A percentile compares a stretch with the other conserved stretches of the same genome.
Evolutionary conservation across 148 eudicot species (phyloP).

Genomic region (Silene latifolia): DNA sequence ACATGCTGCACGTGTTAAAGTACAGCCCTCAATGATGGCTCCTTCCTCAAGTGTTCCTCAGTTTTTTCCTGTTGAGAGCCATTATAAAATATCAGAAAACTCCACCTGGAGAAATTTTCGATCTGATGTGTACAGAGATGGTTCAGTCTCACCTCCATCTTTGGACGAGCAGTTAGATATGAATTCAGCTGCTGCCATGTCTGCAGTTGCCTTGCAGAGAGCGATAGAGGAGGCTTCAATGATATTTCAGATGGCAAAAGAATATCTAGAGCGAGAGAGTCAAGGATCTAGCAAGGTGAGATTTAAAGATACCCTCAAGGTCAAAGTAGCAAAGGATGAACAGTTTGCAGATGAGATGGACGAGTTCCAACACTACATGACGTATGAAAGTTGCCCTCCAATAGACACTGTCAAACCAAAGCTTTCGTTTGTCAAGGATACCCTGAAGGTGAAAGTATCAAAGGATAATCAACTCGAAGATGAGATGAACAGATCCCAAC

Average conservation of each 20-base stretch:
- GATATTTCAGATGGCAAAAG: slow-evolving; percentile 72
- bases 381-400: slow-evolving; percentile 23
- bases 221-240: slow-evolving; percentile 84
- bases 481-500: slow-evolving; percentile 29
- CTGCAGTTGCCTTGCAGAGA: slow-evolving; percentile 73
- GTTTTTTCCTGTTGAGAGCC: slow-evolving; percentile 28
- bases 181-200: slow-evolving; percentile 78
- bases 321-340: slow-evolving; percentile 31
- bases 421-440: slow-evolving; percentile 27
- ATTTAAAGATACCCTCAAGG: slow-evolving; percentile 46
- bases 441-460: slow-evolving; percentile 38
- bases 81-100: slow-evolving; percentile 32
- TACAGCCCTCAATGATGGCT: slow-evolving; percentile 40
- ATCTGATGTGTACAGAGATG: slow-evolving; percentile 32
- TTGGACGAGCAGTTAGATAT: slow-evolving; percentile 69
- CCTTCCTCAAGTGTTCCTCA: slow-evolving; percentile 46
- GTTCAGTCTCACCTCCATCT: slow-evolving; percentile 38
- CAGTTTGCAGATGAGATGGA: slow-evolving; percentile 29
- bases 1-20: slow-evolving; percentile 35
- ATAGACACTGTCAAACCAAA: slow-evolving; percentile 18
- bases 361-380: slow-evolving; percentile 27
- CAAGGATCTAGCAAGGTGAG: slow-evolving; percentile 45
- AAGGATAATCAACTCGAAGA: slow-evolving; percentile 29
- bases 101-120: slow-evolving; percentile 35
- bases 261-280: slow-evolving; percentile 58